A percentile compares a stretch with the other conserved stretches of the same genome.
Evolutionary conservation across 768 basidiomycete species (phyloP).

Genomic region (Suillus sp.): DNA sequence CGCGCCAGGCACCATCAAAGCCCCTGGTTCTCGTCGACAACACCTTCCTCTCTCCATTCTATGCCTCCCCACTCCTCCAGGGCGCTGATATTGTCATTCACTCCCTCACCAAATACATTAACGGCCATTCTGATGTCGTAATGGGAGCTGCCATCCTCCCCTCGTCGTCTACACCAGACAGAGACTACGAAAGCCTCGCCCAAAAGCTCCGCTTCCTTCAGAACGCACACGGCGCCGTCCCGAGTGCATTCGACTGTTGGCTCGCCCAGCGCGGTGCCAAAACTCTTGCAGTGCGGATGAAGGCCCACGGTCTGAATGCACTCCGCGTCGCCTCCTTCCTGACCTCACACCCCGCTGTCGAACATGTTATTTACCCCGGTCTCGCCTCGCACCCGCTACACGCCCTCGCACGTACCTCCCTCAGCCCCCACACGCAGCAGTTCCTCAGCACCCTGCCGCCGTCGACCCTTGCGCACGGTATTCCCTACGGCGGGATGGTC

Average conservation of each 20-base stretch:
- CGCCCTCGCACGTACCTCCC: conserved; percentile 58
- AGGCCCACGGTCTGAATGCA: conserved; percentile 83
- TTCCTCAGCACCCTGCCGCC: conserved; percentile 53
- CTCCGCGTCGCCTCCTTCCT: conserved; percentile 72
- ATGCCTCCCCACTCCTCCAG: conserved; percentile 80
- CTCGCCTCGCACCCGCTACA: conserved; percentile 67
- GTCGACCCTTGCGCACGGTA: conserved; percentile 24
- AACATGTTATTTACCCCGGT: conserved; percentile 86
- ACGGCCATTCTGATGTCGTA: conserved; percentile 92
- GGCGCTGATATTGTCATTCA: conserved; percentile 88
- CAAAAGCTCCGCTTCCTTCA: conserved; percentile 82
- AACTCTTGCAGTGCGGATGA: conserved; percentile 88
- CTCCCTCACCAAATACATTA: conserved; percentile 86
- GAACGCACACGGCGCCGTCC: conserved; percentile 84
- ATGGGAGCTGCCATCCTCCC: conserved; percentile 85
- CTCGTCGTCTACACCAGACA: conserved; percentile 17
- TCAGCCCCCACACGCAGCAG: conserved; percentile 68
- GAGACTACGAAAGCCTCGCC: conserved; percentile 46
- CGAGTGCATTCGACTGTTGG: conserved; percentile 87
- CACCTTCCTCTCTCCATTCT: conserved; percentile 93
- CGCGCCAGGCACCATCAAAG: conserved; percentile 66
- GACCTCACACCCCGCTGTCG: conserved; percentile 56
- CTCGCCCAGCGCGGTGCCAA: conserved; percentile 89
- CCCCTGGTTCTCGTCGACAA: conserved; percentile 95
- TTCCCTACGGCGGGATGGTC: conserved; percentile 88